A percentile compares a stretch with the other conserved stretches of the same genome.
Evolutionary conservation across 2,329 filamentous ascomycete species (phyloP).

Genomic region (Curvularia sp.): DNA sequence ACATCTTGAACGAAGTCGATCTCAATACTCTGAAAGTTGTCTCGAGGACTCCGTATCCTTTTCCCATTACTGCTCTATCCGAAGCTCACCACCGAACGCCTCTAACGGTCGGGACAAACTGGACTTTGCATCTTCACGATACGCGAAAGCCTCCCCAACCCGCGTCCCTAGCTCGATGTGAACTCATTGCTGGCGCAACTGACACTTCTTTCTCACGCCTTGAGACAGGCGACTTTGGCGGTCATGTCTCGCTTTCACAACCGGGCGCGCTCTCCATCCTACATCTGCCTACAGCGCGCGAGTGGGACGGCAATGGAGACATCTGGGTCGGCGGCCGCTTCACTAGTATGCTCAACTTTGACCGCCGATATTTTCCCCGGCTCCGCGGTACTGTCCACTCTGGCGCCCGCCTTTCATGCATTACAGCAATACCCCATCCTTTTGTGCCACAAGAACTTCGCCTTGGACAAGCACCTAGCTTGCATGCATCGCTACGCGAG

Average conservation of each 20-base stretch:
- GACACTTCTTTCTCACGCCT: slow-evolving; percentile 49
- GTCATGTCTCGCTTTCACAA: slow-evolving; percentile 76
- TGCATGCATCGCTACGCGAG: slow-evolving; percentile 60
- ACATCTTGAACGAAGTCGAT: slow-evolving; percentile 81
- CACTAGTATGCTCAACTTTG: slow-evolving; percentile 86
- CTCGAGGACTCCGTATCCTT: slow-evolving; percentile 75
- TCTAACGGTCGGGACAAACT: slow-evolving; percentile 82
- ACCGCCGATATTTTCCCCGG: slow-evolving; percentile 81
- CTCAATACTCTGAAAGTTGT: slow-evolving; percentile 74
- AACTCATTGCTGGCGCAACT: slow-evolving; percentile 37
- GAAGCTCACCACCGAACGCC: slow-evolving; percentile 70
- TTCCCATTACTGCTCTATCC: slow-evolving; percentile 83
- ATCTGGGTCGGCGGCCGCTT: slow-evolving; percentile 92
- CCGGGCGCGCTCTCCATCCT: slow-evolving; percentile 83
- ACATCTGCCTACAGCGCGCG: slow-evolving; percentile 69
- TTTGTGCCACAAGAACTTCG: slow-evolving; percentile 70
- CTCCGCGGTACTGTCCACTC: slow-evolving; percentile 82
- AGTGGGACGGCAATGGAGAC: slow-evolving; percentile 69
- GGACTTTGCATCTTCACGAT: slow-evolving; percentile 84
- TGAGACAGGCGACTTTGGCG: slow-evolving; percentile 59
- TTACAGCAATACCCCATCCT: slow-evolving; percentile 72
- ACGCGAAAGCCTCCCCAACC: slow-evolving; percentile 58
- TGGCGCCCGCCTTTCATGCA: slow-evolving; percentile 76
- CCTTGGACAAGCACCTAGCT: slow-evolving; percentile 61
- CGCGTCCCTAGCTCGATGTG: slow-evolving; percentile 30